A percentile compares a stretch with the other conserved stretches of the same genome.
These are phyloP conservation scores for Canariomyces notabilis DNA, from an alignment of 2,329 filamentous ascomycete genomes.

Conservation along the genomic window DNA sequence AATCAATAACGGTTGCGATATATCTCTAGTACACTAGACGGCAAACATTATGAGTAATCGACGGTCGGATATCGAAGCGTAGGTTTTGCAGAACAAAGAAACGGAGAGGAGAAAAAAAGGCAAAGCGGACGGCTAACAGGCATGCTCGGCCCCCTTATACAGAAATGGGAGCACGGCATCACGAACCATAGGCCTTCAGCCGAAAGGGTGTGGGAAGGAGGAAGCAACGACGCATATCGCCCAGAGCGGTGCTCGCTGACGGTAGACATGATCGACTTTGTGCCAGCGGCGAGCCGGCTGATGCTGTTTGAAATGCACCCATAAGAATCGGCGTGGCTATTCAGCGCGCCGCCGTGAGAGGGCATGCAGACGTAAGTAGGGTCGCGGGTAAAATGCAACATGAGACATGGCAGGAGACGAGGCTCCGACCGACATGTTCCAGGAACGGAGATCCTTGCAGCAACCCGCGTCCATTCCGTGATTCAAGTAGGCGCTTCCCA, in stretches of 20 bases:
- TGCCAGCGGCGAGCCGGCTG: slow-evolving; percentile 15
- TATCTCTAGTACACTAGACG: slow-evolving; percentile 1
- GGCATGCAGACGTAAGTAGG: not conserved
- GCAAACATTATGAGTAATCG: slow-evolving; percentile 14
- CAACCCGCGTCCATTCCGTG: slow-evolving; percentile 6
- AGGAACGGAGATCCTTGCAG: slow-evolving; percentile 24
- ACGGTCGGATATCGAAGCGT: not conserved
- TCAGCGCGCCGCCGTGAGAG: slow-evolving; percentile 5
- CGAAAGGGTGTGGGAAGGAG: slow-evolving; percentile 1
- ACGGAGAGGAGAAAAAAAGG: slow-evolving; percentile 9
- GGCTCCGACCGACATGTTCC: slow-evolving; percentile 19
- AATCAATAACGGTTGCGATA: not conserved
- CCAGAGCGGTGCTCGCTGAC: slow-evolving; percentile 11
- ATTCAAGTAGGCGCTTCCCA: slow-evolving; percentile 1
- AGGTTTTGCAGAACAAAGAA: slow-evolving; percentile 10
- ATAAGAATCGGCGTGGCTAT: slow-evolving; percentile 10
- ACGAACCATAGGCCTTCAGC: too few relatives aligned
- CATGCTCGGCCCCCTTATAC: slow-evolving; percentile 7
- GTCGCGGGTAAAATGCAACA: slow-evolving; percentile 25
- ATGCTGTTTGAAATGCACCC: slow-evolving; percentile 18
- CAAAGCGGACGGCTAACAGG: not conserved
- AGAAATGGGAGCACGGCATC: too few relatives aligned
- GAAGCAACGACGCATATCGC: slow-evolving; percentile 16
- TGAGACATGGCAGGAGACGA: slow-evolving; percentile 17
- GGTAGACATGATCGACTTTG: slow-evolving; percentile 21